Percentiles rank a stretch among this genome's conserved stretches.
Conservation (phyloP, 2,329 filamentous ascomycete species). For the Colletotrichum graminicola region DNA sequence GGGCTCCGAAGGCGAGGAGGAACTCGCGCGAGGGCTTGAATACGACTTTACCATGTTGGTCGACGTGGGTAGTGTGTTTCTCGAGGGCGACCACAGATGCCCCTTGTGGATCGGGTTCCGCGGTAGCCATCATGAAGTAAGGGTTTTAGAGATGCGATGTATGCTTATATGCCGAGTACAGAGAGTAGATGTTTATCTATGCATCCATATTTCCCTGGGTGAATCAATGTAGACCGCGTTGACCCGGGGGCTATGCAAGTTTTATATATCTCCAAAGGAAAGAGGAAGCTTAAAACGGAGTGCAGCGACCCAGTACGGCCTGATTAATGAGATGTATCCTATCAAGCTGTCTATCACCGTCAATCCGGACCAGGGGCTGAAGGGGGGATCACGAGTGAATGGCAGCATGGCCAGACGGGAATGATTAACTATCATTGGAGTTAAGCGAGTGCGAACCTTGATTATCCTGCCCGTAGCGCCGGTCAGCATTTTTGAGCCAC, state of each 20-base stretch:
- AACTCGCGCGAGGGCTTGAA: constrained; percentile 55
- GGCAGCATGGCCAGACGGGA: not conserved
- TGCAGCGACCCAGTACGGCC: not conserved
- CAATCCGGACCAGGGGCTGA: not conserved
- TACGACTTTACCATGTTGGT: constrained; percentile 42
- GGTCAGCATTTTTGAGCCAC: not conserved
- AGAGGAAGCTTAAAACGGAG: not conserved
- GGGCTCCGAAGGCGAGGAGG: constrained; percentile 62
- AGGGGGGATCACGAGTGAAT: not conserved
- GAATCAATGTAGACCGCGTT: too few species aligned
- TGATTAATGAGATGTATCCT: not conserved
- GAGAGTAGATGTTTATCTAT: not conserved
- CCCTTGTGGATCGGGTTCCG: constrained; percentile 8
- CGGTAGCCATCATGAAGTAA: constrained; percentile 7
- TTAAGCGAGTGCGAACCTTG: not conserved
- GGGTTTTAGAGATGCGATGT: not conserved
- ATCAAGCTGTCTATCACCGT: not conserved
- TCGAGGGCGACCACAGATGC: constrained; percentile 18
- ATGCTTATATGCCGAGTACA: too few species aligned
- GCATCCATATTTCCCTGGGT: not conserved
- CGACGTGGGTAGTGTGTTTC: constrained; percentile 17
- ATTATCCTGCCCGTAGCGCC: not conserved
- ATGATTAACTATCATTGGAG: not conserved
- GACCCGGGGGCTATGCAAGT: not conserved
- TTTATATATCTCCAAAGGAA: not conserved